phyloP scores from a whole-genome alignment of 805 yeast species.

The Suhomyces kilbournensis region DNA sequence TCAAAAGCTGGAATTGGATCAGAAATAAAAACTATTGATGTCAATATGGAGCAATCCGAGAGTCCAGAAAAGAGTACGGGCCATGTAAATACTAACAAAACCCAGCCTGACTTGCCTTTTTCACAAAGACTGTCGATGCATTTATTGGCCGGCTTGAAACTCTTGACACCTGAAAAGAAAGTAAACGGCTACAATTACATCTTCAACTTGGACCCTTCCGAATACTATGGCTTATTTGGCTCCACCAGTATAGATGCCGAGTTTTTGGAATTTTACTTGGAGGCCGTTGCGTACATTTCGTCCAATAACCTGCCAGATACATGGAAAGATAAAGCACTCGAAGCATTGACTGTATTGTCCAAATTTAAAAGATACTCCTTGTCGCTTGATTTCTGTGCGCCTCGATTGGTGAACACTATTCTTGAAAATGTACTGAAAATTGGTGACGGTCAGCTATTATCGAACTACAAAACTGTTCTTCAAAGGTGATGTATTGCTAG shows the following conservation, averaged over 20 bases:
- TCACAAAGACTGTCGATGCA: constrained; percentile 24
- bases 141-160: constrained; percentile 21
- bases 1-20: no score
- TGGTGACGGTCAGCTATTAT: constrained; percentile 2
- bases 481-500: background rate
- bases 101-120: constrained; percentile 8
- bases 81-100: background rate
- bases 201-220: constrained; percentile 21
- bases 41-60: background rate
- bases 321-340: constrained; percentile 17
- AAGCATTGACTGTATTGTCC: constrained; percentile 24
- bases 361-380: constrained; percentile 35
- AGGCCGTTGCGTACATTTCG: constrained; percentile 31
- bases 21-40: no score
- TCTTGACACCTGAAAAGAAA: constrained; percentile 24
- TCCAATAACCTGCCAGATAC: constrained; percentile 6
- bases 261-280: constrained; percentile 46
- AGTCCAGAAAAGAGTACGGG: background rate
- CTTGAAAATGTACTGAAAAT: background rate
- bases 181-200: constrained; percentile 36
- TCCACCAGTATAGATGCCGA: constrained; percentile 49
- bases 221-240: constrained; percentile 31
- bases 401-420: background rate
- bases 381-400: constrained; percentile 32
- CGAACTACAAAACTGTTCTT: constrained; percentile 1